These are phyloP conservation scores for Neofusicoccum cordaticola DNA, from an alignment of 2,329 filamentous ascomycete species.

Conservation along the genomic window DNA sequence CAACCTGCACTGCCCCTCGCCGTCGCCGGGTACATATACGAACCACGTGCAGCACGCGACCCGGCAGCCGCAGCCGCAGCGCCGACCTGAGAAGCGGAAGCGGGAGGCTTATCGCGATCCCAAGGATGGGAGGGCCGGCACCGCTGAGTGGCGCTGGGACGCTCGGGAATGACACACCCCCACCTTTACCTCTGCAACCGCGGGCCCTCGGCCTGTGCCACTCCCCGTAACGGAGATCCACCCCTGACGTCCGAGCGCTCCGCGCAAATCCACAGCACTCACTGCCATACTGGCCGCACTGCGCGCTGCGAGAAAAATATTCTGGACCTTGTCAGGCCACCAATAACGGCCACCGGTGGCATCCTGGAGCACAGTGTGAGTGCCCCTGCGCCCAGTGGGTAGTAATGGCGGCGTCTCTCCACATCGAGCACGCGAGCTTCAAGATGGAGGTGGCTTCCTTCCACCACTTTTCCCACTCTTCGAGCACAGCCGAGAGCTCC, in stretches of 20 bases:
- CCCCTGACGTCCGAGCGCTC: slow-evolving; percentile 6
- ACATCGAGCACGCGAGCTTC: neutral
- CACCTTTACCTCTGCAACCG: neutral
- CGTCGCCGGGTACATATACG: neutral
- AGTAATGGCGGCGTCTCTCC: neutral
- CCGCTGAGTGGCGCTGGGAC: neutral
- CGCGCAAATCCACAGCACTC: slow-evolving; percentile 5
- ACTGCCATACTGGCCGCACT: slow-evolving; percentile 3
- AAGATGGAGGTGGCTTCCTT: neutral
- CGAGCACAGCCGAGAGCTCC: neutral
- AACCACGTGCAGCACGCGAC: neutral
- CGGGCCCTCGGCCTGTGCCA: neutral
- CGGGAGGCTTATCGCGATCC: neutral
- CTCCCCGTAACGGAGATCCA: neutral
- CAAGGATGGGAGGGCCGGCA: neutral
- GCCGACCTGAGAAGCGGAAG: neutral
- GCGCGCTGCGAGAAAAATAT: neutral
- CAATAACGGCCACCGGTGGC: neutral
- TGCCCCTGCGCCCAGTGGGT: neutral
- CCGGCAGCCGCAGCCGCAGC: slow-evolving; percentile 1
- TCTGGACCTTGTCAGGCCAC: slow-evolving; percentile 10
- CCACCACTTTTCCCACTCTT: slow-evolving; percentile 19
- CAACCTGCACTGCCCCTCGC: too few species aligned
- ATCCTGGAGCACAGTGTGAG: slow-evolving; percentile 1
- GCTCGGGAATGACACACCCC: too few species aligned